Percentiles rank a stretch among this genome's conserved stretches.
Evolutionary conservation across 352 stramenopile species (phyloP).

Genomic region (Aphanomyces astaci): DNA sequence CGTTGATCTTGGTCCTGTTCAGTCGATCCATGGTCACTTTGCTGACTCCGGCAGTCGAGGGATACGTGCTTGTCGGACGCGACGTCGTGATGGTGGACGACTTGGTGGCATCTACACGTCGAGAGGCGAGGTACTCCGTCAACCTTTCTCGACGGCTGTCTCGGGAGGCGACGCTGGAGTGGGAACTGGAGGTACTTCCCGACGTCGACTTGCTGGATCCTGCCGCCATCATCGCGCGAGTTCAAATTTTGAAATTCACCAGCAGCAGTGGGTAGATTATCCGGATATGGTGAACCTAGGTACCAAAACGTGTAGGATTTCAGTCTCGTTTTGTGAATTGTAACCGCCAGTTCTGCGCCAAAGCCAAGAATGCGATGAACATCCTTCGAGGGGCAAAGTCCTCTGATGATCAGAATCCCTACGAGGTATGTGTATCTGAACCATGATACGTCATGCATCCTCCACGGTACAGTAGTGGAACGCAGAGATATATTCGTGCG

Average conservation of each 20-base stretch:
- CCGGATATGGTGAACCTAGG: neutral
- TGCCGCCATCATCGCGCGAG: neutral
- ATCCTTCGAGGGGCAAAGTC: no score
- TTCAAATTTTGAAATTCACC: constrained; percentile 10
- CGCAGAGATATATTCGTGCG: no score
- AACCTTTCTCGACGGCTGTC: neutral
- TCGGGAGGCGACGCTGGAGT: neutral
- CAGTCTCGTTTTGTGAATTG: neutral
- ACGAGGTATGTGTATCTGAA: no score
- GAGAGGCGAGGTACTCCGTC: neutral
- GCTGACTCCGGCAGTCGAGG: neutral
- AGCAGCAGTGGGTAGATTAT: neutral
- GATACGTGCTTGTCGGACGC: neutral
- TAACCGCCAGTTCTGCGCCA: no score
- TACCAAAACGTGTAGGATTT: neutral
- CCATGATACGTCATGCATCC: no score
- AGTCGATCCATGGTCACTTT: constrained; percentile 10
- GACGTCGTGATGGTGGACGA: neutral
- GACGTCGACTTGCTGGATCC: neutral
- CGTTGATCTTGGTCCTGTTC: neutral
- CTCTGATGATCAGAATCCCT: no score
- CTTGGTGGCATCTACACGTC: constrained; percentile 8
- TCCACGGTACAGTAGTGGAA: no score
- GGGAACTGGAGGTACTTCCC: neutral
- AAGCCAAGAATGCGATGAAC: no score